These are phyloP conservation scores for Candida sithepensis DNA, from an alignment of 805 yeast genomes.

Conservation along the genomic window DNA sequence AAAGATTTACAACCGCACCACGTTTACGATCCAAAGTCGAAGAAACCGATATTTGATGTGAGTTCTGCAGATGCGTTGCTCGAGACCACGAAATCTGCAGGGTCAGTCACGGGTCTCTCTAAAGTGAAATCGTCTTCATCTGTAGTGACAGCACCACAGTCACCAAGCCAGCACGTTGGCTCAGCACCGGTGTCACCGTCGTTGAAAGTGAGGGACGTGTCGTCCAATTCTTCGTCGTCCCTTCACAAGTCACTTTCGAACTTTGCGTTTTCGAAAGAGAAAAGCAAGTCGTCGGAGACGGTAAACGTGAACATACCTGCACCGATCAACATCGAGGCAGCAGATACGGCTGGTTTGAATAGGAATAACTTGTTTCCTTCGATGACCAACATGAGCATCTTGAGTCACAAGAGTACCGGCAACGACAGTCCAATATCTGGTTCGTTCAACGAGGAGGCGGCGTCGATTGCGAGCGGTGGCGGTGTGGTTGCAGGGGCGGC, in stretches of 20 bases:
- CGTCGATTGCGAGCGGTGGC: neutral
- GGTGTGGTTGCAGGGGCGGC: neutral
- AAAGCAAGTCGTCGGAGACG: neutral
- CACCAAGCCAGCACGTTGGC: neutral
- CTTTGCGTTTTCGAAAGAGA: neutral
- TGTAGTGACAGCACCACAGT: neutral
- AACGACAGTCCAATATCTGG: neutral
- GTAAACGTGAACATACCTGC: neutral
- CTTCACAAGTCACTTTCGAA: neutral
- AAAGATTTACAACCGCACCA: neutral
- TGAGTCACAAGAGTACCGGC: neutral
- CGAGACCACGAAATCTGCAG: neutral
- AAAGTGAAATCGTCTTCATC: neutral
- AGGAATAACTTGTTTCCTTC: slow-evolving; percentile 1
- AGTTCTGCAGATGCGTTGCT: neutral
- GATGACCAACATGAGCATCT: neutral
- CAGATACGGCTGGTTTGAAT: neutral
- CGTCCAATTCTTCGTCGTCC: neutral
- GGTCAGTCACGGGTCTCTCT: neutral
- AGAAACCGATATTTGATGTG: slow-evolving; percentile 1
- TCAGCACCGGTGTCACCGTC: slow-evolving; percentile 2
- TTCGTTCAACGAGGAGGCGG: neutral
- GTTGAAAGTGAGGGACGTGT: neutral
- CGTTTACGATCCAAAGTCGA: neutral
- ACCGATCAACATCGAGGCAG: neutral